These are phyloP conservation scores for Mucuna pruriens DNA, from an alignment of 306 rosid species.

Conservation along the genomic window DNA sequence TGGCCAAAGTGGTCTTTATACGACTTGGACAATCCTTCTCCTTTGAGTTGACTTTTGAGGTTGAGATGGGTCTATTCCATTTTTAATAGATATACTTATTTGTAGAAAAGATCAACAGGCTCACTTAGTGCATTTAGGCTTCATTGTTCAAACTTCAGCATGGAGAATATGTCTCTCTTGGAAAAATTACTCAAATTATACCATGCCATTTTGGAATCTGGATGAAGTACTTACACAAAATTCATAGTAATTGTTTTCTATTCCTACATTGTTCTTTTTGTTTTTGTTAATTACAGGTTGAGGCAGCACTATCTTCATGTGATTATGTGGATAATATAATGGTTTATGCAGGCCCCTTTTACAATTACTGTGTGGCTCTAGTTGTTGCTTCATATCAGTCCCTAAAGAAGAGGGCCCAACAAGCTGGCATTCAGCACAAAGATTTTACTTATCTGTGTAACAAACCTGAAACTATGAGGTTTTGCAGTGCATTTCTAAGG, in stretches of 20 bases:
- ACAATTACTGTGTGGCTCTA: constrained; percentile 72
- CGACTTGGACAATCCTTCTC: background rate
- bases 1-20: background rate
- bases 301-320: constrained; percentile 66
- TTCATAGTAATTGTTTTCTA: background rate
- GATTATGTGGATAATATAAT: constrained; percentile 74
- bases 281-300: constrained; percentile 61
- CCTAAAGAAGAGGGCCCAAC: constrained; percentile 81
- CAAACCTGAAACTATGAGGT: constrained; percentile 78
- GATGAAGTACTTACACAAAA: constrained; percentile 25
- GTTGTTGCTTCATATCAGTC: constrained; percentile 58
- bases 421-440: constrained; percentile 57
- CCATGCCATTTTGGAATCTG: background rate
- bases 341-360: constrained; percentile 81
- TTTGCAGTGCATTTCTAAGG: constrained; percentile 76
- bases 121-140: background rate
- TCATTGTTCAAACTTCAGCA: background rate
- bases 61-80: background rate
- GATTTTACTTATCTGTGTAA: constrained; percentile 75
- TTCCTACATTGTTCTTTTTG: background rate
- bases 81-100: background rate
- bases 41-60: background rate
- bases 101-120: background rate
- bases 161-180: constrained; percentile 1
- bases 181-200: background rate